Evolutionary conservation across 495 filamentous ascomycete species (phyloP), one percentile per base, ranked within the genome.

Genomic region (Penicillium paxilli): DNA sequence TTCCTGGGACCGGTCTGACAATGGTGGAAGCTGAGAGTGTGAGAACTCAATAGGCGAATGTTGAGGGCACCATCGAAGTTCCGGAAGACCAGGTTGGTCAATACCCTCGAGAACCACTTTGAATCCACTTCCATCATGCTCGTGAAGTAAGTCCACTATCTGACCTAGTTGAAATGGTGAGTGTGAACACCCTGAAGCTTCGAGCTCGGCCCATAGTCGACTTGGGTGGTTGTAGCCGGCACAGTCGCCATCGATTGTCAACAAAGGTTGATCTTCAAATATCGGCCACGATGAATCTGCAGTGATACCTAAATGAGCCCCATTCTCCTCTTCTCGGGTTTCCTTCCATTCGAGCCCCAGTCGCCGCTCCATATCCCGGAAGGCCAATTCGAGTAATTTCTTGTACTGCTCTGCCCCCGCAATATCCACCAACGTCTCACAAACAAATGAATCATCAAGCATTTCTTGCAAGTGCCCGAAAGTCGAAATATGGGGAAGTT

Each of bases 1-100:
- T 12, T 44, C 35, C 20, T 28, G 16, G 12, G 55, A 51, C 21
- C 41, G 33, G 42, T 65, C 53, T 19, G 41, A 41, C 25, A 25
- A 20, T 4, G n/a, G 22, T 19, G 59, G 53, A 6, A 62, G 32
- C 32, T 16, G 19, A 32, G 37, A 58, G 37, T 54, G 47, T 8
- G 60, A 55, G 26, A 73, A 65, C 44, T 70, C 55, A 17, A 73
- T 58, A 17, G 71, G 69, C 16, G 61, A 66, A 16, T 60, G 64
- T 41, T 66, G 62, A 37, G 66, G 63, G 11, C 54, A 52, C 71
- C 71, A 75, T n/a, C 60, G 57, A 49, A 67, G 64, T 21, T 70
- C 58, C 4, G 56, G 24, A n/a, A 33, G 33, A 22, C 24, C 6
- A 19, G 42, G 28, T 10, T 55, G 21, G 4, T 24, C 16, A 24